phyloP scores from a whole-genome alignment of 1,139 yeast genomes.

The Pneumocystis wakefieldiae region DNA sequence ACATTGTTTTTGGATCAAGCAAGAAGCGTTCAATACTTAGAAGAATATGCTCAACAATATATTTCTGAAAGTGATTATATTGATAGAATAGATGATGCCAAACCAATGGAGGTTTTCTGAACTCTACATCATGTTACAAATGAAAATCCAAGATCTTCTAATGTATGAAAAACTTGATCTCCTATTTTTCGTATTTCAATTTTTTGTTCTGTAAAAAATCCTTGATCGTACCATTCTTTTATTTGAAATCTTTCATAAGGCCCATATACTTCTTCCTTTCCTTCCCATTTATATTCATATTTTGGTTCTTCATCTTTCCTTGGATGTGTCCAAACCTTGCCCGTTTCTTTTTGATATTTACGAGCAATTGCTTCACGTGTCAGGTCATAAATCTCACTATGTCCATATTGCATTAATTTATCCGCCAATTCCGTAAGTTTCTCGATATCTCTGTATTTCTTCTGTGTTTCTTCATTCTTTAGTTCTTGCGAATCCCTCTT shows the following conservation, averaged over 20 bases:
- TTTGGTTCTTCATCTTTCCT: conserved; percentile 23
- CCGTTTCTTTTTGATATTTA: conserved; percentile 36
- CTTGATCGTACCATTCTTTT: conserved; percentile 40
- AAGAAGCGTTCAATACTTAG: conserved; percentile 68
- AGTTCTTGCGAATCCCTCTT: conserved; percentile 10
- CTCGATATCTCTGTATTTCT: conserved; percentile 5
- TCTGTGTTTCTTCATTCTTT: conserved; percentile 9
- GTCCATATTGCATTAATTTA: conserved; percentile 28
- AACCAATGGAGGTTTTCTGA: neutral
- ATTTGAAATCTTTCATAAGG: conserved; percentile 45
- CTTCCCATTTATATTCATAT: conserved; percentile 55
- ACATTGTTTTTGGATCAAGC: conserved; percentile 74
- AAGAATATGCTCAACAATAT: conserved; percentile 51
- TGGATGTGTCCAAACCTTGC: conserved; percentile 24
- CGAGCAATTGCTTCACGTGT: conserved; percentile 48
- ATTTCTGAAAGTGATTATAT: conserved; percentile 45
- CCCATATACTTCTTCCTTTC: conserved; percentile 38
- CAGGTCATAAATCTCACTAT: conserved; percentile 37
- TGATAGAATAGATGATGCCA: neutral
- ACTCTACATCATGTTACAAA: neutral
- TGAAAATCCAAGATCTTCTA: neutral
- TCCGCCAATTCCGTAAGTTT: conserved; percentile 39
- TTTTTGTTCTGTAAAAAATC: conserved; percentile 29
- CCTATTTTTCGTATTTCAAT: neutral
- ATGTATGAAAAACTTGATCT: neutral